These are phyloP conservation scores for Clonostachys sp. DNA, from an alignment of 2,329 filamentous ascomycete genomes.

Conservation along the genomic window DNA sequence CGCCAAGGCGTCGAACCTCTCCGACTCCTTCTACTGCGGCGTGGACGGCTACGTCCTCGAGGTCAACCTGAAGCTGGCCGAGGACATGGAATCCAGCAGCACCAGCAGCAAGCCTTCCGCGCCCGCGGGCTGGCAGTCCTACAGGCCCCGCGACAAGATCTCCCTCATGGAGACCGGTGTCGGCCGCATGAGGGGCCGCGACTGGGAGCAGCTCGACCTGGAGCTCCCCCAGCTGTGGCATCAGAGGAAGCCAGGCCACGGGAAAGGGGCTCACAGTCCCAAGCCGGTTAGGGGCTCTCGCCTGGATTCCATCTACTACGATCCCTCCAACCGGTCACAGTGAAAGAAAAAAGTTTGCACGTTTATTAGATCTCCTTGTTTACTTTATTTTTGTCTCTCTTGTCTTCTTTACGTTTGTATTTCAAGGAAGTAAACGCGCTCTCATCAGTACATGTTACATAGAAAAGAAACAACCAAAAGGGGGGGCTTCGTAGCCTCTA, in stretches of 20 bases:
- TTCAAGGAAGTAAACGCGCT: background rate
- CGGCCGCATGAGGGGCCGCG: slow-evolving; percentile 3
- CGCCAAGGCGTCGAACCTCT: slow-evolving; percentile 38
- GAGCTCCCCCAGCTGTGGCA: background rate
- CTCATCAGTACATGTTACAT: background rate
- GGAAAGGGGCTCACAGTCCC: too few species aligned
- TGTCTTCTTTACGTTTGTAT: background rate
- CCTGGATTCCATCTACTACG: background rate
- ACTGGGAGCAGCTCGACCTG: slow-evolving; percentile 1
- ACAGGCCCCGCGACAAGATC: slow-evolving; percentile 8
- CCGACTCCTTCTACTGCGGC: slow-evolving; percentile 44
- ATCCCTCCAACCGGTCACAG: background rate
- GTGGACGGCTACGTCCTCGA: slow-evolving; percentile 42
- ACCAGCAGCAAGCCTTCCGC: slow-evolving; percentile 4
- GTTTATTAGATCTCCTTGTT: too few species aligned
- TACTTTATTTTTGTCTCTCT: too few species aligned
- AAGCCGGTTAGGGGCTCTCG: background rate
- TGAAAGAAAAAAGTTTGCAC: too few species aligned
- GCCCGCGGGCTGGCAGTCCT: slow-evolving; percentile 15
- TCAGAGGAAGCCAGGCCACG: background rate
- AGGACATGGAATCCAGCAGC: slow-evolving; percentile 7
- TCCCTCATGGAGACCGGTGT: slow-evolving; percentile 23
- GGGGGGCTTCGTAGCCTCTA: background rate
- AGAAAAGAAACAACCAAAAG: background rate
- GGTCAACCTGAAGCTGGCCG: slow-evolving; percentile 21